These are phyloP conservation scores for Sclerotinia nivalis DNA, from an alignment of 2,329 filamentous ascomycete genomes.

Conservation along the genomic window DNA sequence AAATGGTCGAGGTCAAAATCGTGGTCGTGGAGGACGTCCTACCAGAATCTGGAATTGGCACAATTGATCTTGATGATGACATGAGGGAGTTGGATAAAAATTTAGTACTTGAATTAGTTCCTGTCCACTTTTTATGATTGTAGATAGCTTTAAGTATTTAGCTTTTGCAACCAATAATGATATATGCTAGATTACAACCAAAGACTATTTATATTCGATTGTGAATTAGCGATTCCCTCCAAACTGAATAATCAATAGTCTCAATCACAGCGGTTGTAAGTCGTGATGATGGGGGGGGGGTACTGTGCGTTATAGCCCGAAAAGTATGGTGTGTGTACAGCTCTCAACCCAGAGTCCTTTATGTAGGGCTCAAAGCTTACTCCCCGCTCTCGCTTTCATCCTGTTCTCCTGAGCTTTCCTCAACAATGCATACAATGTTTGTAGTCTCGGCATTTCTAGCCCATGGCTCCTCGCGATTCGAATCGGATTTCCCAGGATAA, in stretches of 20 bases:
- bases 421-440: slow-evolving; percentile 56
- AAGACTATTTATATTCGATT: too few species aligned
- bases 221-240: too few species aligned
- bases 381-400: slow-evolving; percentile 26
- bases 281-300: too few species aligned
- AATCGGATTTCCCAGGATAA: slow-evolving; percentile 57
- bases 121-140: not conserved
- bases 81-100: not conserved
- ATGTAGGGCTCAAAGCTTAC: slow-evolving; percentile 27
- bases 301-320: too few species aligned
- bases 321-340: too few species aligned
- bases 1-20: not conserved
- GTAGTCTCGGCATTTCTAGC: slow-evolving; percentile 54
- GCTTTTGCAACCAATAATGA: not conserved
- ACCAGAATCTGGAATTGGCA: not conserved
- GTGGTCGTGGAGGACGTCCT: not conserved
- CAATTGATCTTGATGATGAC: not conserved
- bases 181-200: too few species aligned
- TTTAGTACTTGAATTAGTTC: not conserved
- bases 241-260: too few species aligned
- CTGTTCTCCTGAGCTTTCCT: slow-evolving; percentile 52
- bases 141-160: not conserved
- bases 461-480: slow-evolving; percentile 52
- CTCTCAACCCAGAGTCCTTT: too few species aligned
- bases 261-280: too few species aligned